Evolutionary conservation across 495 filamentous ascomycete species (phyloP), one percentile per base, ranked within the genome.

Genomic region (Clohesyomyces aquaticus): DNA sequence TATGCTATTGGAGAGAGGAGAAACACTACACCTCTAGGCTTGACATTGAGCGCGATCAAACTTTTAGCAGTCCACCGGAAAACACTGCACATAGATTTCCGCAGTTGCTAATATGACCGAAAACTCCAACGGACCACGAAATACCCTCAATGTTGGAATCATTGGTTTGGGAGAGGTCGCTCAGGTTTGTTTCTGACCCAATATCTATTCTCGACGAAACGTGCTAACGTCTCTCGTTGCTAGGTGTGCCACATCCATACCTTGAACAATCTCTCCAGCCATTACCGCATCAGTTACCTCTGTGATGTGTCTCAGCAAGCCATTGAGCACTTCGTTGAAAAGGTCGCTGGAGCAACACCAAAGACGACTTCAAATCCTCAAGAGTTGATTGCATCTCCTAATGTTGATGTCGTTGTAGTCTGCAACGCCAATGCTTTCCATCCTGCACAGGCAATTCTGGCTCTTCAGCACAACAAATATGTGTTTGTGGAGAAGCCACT

Each of bases 401-500:
- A 75, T 45, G 73, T 86, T 26, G 77, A 82, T 58, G 72, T 85
- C 2, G 74, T 86, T 56, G 73, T 85, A 45, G 80, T 80, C 70
- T 74, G 80, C 66, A 79, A 78, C 55, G 73, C 78, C 29, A 78
- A 82, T 61, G 81, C 79, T 54, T 81, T 73, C 63, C 84, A 85
- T 69, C 79, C 75, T 45, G 53, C 71, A 46, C 76, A 80, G 67
- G 78, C 77, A 42, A 72, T 85, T 43, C 71, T 75, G 21, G 82
- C 82, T 10, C 73, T 87, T 0, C 47, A 78, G 55, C 66, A 77
- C 8, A 77, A 75, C 23, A 87, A 87, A 65, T 72, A 81, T 48
- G 79, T 81, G 59, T 77, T 87, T 66, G 73, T 86, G 29, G 82
- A 85, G 63, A 80, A 82, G 46, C 84, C 83, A 1, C 67, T 85